These are phyloP conservation scores for Phoma sp. DNA, from an alignment of 2,329 filamentous ascomycete genomes.

Conservation along the genomic window DNA sequence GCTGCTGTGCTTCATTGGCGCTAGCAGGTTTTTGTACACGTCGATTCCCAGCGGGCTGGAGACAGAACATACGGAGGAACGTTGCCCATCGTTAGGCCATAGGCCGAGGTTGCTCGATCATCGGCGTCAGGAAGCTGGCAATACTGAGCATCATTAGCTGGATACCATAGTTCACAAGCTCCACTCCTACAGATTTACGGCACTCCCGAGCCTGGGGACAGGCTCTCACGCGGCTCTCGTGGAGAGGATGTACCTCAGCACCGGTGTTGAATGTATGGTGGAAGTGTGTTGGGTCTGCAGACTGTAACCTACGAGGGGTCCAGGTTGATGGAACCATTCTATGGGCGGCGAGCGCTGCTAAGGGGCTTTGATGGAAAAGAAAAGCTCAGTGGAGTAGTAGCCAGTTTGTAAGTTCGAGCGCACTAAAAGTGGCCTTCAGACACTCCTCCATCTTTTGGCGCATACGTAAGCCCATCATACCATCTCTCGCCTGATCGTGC, in stretches of 20 bases:
- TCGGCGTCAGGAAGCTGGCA: not conserved
- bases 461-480: not conserved
- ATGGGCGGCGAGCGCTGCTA: not conserved
- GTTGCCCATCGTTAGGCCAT: not conserved
- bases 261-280: not conserved
- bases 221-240: not conserved
- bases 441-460: not conserved
- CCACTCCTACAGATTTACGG: not conserved
- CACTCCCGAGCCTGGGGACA: not conserved
- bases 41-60: not conserved
- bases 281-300: not conserved
- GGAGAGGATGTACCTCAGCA: not conserved
- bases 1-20: constrained; percentile 5
- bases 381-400: not conserved
- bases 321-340: not conserved
- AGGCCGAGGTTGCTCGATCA: not conserved
- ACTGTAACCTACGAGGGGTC: not conserved
- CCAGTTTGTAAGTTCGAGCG: not conserved
- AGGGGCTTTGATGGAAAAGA: not conserved
- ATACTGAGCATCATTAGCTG: not conserved
- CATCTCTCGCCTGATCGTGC: not conserved
- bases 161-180: not conserved
- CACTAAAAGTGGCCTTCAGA: not conserved
- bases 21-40: not conserved
- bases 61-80: not conserved